These are phyloP conservation scores for Cyberlindnera samutprakarnensis DNA, from an alignment of 805 yeast genomes.

Conservation along the genomic window DNA sequence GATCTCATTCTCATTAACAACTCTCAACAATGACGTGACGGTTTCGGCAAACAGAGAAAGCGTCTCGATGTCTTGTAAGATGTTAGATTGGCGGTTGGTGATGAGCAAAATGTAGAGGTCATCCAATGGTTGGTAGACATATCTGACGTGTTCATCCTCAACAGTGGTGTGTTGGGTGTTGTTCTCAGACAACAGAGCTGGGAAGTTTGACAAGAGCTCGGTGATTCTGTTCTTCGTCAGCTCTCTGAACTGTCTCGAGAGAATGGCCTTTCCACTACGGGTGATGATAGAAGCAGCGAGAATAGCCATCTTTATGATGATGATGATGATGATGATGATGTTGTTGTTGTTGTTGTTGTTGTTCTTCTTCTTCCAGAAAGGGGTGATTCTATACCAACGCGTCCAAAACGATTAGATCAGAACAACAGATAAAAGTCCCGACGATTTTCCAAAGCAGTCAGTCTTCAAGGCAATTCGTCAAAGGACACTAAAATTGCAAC, in stretches of 20 bases:
- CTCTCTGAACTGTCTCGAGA: constrained; percentile 89
- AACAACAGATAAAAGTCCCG: no score
- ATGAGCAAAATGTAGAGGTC: constrained; percentile 85
- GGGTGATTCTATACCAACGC: no score
- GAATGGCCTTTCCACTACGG: constrained; percentile 84
- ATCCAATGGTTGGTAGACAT: constrained; percentile 93
- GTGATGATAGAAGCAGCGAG: constrained; percentile 94
- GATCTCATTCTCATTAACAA: constrained; percentile 75
- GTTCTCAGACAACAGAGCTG: constrained; percentile 62
- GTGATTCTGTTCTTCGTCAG: constrained; percentile 79
- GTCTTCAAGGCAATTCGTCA: no score
- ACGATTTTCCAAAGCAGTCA: no score
- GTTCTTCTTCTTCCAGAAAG: background rate
- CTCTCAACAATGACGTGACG: constrained; percentile 63
- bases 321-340: no score
- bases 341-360: constrained; percentile 4
- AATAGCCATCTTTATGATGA: constrained; percentile 59
- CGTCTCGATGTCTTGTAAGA: constrained; percentile 90
- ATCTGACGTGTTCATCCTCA: constrained; percentile 87
- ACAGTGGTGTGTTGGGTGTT: constrained; percentile 85
- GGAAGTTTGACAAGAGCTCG: constrained; percentile 78
- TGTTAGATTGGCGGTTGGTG: constrained; percentile 86
- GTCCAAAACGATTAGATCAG: no score
- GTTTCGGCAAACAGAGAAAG: constrained; percentile 79
- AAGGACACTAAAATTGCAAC: no score